A percentile compares a stretch with the other conserved stretches of the same genome.
Conservation (phyloP, 192 early-diverging fungal genomes). For the Umbelopsis ramanniana region DNA sequence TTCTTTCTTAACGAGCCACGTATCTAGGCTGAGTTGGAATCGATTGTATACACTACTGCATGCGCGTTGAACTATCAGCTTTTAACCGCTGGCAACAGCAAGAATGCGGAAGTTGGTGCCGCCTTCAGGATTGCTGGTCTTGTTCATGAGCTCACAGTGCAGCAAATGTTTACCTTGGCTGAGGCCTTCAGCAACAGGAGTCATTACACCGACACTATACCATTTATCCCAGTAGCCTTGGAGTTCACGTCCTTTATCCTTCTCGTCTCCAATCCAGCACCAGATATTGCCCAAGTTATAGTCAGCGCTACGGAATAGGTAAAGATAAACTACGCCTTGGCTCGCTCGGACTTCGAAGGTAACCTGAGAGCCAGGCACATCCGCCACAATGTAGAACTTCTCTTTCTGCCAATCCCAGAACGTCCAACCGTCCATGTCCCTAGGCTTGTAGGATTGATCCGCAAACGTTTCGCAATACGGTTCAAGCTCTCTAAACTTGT, state of each 20-base stretch:
- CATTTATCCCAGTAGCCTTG: conserved; percentile 23
- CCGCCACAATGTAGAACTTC: conserved; percentile 27
- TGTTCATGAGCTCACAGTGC: conserved; percentile 24
- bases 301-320: neutral
- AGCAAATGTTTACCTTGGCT: conserved; percentile 18
- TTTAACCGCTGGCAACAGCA: conserved; percentile 26
- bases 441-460: conserved; percentile 19
- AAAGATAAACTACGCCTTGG: conserved; percentile 24
- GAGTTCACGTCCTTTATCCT: conserved; percentile 10
- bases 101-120: conserved; percentile 28
- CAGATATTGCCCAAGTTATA: conserved; percentile 27
- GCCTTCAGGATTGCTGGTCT: conserved; percentile 13
- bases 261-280: conserved; percentile 25
- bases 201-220: conserved; percentile 26
- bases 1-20: neutral
- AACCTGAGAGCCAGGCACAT: conserved; percentile 14
- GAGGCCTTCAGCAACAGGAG: conserved; percentile 16
- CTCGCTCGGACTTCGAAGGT: conserved; percentile 14
- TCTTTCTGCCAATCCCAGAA: conserved; percentile 26
- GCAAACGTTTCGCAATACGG: conserved; percentile 20
- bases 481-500: conserved; percentile 14
- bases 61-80: no score
- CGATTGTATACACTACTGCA: neutral
- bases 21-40: neutral
- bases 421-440: conserved; percentile 15